These are phyloP conservation scores for Phlyctochytrium planicorne DNA, from an alignment of 192 early-diverging fungal genomes.

Conservation along the genomic window DNA sequence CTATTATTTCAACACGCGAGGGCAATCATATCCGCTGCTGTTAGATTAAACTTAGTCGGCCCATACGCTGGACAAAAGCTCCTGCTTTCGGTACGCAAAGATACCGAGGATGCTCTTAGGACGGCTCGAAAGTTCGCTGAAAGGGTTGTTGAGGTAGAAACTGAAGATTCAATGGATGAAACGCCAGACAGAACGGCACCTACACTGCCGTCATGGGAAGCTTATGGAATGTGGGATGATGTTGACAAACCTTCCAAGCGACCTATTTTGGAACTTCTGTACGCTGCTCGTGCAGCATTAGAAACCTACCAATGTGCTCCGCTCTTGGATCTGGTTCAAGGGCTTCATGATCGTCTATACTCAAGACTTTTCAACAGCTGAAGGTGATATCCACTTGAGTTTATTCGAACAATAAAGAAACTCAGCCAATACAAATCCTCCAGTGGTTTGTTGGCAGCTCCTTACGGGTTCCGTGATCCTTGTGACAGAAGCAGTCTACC, in stretches of 20 bases:
- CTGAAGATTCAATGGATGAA: too few relatives aligned
- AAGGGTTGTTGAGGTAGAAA: neutral
- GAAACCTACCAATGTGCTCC: neutral
- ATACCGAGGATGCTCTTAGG: neutral
- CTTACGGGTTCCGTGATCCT: conserved; percentile 19
- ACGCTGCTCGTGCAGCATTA: too few relatives aligned
- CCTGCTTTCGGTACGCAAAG: conserved; percentile 40
- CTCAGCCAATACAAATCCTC: too few relatives aligned
- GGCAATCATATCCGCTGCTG: conserved; percentile 80
- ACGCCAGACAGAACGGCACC: too few relatives aligned
- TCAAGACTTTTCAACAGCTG: conserved; percentile 8
- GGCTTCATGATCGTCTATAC: conserved; percentile 4
- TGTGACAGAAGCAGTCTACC: conserved; percentile 28
- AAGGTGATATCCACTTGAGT: too few relatives aligned
- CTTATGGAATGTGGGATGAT: too few relatives aligned
- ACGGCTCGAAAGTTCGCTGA: neutral
- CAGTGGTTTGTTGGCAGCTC: conserved; percentile 26
- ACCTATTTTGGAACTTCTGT: too few relatives aligned
- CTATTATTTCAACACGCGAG: conserved; percentile 85
- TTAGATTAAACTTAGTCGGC: conserved; percentile 85
- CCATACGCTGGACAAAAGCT: conserved; percentile 84
- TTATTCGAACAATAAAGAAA: too few relatives aligned
- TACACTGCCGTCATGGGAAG: too few relatives aligned
- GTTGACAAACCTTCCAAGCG: too few relatives aligned
- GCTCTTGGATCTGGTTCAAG: neutral